Conservation (phyloP, 2,329 filamentous ascomycete genomes). For the Aspergillus sp. region DNA sequence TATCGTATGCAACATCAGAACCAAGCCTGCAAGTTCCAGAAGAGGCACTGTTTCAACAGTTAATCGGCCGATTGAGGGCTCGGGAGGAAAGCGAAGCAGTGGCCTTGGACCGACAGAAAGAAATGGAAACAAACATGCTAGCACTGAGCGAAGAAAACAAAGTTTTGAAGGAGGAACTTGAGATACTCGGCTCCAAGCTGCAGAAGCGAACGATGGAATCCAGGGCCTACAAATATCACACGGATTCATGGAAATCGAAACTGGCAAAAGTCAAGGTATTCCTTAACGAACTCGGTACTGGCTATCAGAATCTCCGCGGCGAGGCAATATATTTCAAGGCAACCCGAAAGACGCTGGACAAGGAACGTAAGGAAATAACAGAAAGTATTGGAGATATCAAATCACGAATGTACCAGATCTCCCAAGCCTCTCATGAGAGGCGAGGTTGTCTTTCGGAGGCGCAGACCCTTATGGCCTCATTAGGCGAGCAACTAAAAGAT, state of each 20-base stretch:
- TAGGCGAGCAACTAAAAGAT: slow-evolving; percentile 27
- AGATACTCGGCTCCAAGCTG: slow-evolving; percentile 16
- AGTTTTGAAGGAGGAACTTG: slow-evolving; percentile 24
- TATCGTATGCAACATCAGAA: background rate
- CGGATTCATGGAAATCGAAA: slow-evolving; percentile 37
- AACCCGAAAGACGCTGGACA: slow-evolving; percentile 21
- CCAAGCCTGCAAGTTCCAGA: slow-evolving; percentile 25
- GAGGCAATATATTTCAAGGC: slow-evolving; percentile 30
- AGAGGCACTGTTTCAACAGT: slow-evolving; percentile 36
- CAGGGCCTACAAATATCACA: slow-evolving; percentile 20
- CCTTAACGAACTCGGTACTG: slow-evolving; percentile 34
- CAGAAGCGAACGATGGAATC: slow-evolving; percentile 23
- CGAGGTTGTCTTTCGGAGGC: slow-evolving; percentile 20
- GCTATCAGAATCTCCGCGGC: slow-evolving; percentile 31
- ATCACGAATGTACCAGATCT: slow-evolving; percentile 17
- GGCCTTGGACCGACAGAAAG: slow-evolving; percentile 20
- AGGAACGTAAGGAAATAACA: slow-evolving; percentile 26
- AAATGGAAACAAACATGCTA: slow-evolving; percentile 27
- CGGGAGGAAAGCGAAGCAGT: slow-evolving; percentile 35
- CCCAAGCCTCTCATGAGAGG: slow-evolving; percentile 18
- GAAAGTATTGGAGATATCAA: slow-evolving; percentile 25
- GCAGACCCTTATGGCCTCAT: slow-evolving; percentile 15
- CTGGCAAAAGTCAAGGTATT: slow-evolving; percentile 32
- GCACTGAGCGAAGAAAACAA: slow-evolving; percentile 30
- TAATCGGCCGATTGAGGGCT: slow-evolving; percentile 34